Percentiles rank a stretch among this genome's conserved stretches.
Evolutionary conservation across 2,329 filamentous ascomycete species (phyloP).

Genomic region (Coccinonectria pachysandricola): DNA sequence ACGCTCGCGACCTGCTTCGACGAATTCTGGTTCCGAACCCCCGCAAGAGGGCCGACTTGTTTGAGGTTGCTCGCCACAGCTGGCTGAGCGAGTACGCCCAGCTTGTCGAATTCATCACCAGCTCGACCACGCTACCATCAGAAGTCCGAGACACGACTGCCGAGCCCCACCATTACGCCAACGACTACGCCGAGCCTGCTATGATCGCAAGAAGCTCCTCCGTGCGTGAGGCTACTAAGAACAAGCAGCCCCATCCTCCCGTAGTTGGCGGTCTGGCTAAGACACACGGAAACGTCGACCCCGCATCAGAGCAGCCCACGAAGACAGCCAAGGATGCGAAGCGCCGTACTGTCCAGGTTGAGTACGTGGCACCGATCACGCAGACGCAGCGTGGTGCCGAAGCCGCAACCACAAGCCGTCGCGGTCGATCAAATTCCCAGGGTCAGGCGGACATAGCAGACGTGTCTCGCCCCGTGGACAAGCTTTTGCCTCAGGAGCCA

Average conservation of each 20-base stretch:
- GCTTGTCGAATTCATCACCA: conserved; percentile 93
- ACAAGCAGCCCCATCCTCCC: conserved; percentile 40
- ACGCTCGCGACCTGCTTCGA: conserved; percentile 83
- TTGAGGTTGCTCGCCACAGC: conserved; percentile 94
- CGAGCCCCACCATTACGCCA: too few species aligned
- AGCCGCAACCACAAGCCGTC: conserved; percentile 13
- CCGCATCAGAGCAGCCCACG: conserved; percentile 43
- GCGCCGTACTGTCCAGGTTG: conserved; percentile 88
- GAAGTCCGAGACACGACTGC: conserved; percentile 56
- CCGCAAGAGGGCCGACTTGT: conserved; percentile 86
- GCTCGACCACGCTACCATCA: conserved; percentile 75
- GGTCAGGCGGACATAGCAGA: conserved; percentile 36
- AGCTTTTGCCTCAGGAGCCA: conserved; percentile 50
- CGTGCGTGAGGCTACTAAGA: conserved; percentile 75
- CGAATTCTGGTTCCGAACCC: conserved; percentile 94
- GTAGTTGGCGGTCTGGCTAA: conserved; percentile 54
- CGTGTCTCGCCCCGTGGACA: conserved; percentile 36
- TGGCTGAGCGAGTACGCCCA: conserved; percentile 98
- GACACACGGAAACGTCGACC: conserved; percentile 66
- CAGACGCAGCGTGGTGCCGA: conserved; percentile 63
- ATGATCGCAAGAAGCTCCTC: conserved; percentile 77
- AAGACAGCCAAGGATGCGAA: conserved; percentile 77
- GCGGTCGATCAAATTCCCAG: conserved; percentile 24
- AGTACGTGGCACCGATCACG: conserved; percentile 88
- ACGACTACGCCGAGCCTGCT: conserved; percentile 47